Evolutionary conservation across 345 rosid genomes (phyloP).

Genomic region (Populus alba): DNA sequence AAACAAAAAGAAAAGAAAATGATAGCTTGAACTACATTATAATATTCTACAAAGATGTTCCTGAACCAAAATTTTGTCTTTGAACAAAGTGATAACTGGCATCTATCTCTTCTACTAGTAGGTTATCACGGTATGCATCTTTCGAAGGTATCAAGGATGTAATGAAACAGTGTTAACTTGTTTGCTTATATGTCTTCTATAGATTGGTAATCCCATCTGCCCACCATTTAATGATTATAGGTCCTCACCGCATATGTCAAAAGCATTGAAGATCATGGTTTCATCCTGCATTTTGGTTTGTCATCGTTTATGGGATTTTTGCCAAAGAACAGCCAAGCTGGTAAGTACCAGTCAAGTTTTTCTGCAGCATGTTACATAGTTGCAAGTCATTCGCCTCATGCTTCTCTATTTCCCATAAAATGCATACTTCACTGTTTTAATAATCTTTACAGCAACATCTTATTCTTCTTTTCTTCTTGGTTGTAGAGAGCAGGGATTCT

Average conservation of each 20-base stretch:
- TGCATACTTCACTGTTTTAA: background rate
- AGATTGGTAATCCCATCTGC: background rate
- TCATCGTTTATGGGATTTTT: constrained; percentile 79
- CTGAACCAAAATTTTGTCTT: too few relatives aligned
- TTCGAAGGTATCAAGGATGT: too few relatives aligned
- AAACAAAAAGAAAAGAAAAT: too few relatives aligned
- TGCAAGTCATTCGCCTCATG: background rate
- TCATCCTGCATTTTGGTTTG: constrained; percentile 83
- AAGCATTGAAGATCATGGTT: constrained; percentile 97
- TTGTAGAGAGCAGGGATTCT: constrained; percentile 40
- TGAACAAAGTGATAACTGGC: too few relatives aligned
- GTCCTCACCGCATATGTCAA: constrained; percentile 68
- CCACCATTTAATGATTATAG: constrained; percentile 33
- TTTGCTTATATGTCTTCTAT: background rate
- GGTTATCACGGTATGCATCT: too few relatives aligned
- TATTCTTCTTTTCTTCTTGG: background rate
- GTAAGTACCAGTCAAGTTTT: constrained; percentile 26
- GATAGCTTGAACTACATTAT: too few relatives aligned
- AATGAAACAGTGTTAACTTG: too few relatives aligned
- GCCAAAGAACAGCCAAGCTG: constrained; percentile 48
- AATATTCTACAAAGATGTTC: too few relatives aligned
- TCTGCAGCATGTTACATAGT: background rate
- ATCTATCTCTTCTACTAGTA: too few relatives aligned
- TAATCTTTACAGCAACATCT: background rate
- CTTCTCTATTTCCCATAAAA: constrained; percentile 1